Evolutionary conservation across 1,284 basidiomycete genomes (phyloP).

Genomic region (Pseudozyma sp.): DNA sequence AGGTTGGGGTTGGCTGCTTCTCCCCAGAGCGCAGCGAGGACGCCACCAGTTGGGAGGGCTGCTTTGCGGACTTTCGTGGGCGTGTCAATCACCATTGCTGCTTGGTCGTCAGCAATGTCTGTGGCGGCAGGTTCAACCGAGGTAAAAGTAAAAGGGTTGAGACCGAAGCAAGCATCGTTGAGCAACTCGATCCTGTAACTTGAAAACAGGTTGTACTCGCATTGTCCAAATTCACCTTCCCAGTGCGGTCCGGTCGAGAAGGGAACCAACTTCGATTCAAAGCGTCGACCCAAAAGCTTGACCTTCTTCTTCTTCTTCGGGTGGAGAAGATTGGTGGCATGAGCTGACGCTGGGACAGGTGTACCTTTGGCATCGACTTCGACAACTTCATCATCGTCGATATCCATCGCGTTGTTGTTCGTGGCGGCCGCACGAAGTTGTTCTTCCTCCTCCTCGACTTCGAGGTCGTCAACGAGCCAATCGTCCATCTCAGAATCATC

Average conservation of each 20-base stretch:
- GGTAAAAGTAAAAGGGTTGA: constrained; percentile 64
- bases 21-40: constrained; percentile 42
- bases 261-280: constrained; percentile 64
- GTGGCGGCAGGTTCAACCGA: constrained; percentile 22
- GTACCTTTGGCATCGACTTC: constrained; percentile 47
- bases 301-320: constrained; percentile 66
- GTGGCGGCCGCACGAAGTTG: constrained; percentile 8
- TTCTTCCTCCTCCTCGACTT: constrained; percentile 61
- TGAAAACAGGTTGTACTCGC: constrained; percentile 56
- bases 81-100: constrained; percentile 2
- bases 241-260: constrained; percentile 66
- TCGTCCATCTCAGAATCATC: constrained; percentile 68
- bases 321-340: constrained; percentile 30
- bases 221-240: constrained; percentile 51
- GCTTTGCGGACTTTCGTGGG: constrained; percentile 26
- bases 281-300: constrained; percentile 62
- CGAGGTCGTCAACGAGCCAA: constrained; percentile 67
- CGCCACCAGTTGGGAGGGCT: constrained; percentile 26
- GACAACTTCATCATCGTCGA: constrained; percentile 46
- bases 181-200: constrained; percentile 63
- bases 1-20: constrained; percentile 11
- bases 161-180: constrained; percentile 58
- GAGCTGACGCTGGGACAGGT: constrained; percentile 16
- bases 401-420: constrained; percentile 10
- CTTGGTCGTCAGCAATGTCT: constrained; percentile 1